Base-by-base conservation (phyloP, 805 yeast species). In the Pichia manshurica region DNA sequence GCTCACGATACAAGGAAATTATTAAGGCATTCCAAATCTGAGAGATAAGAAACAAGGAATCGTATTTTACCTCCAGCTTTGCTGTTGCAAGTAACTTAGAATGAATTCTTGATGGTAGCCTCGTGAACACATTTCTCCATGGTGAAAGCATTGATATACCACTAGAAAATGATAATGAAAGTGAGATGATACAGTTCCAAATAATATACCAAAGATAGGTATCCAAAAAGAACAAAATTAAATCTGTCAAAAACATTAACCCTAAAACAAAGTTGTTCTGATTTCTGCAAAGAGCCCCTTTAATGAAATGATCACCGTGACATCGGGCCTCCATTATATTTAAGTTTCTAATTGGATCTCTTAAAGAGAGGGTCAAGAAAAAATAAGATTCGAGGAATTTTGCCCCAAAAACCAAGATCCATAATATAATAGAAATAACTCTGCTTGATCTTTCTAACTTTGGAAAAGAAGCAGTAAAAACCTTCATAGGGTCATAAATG, bases 171-270 rank as follows among this genome's bases (percentile, higher is more conserved):
- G 81, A 74, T 16, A 77, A 57, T 13, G 70, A 62, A 12, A 76
- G 68, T 1, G 81, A 77, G 47, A 75, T 71, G 0, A 72, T 52
- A 17, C 81, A 73, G 47, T 75, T 77, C 75, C 80, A 77, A 7
- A 77, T 69, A 43, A 77, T 74, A 50, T 77, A 77, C 82, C 82
- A 77, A 16, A 77, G 63, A 50, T 77, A 77, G 0, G 82, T 77
- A 49, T 77, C 82, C 20, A 77, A 65, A 50, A 75, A 75, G 55
- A 75, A 77, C 33, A 77, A 62, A 3, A 76, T 71, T 50, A 75
- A 59, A 54, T 75, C 79, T 4, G 78, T 70, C 8, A 70, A 42
- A 29, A 62, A 60, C 53, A 77, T 69, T 44, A 77, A 59, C 0
- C 60, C 53, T 25, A 77, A 60, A 8, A 72, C 66, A 44, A 76